phyloP scores from a whole-genome alignment of 768 basidiomycete genomes.

The Heimioporus sp. region DNA sequence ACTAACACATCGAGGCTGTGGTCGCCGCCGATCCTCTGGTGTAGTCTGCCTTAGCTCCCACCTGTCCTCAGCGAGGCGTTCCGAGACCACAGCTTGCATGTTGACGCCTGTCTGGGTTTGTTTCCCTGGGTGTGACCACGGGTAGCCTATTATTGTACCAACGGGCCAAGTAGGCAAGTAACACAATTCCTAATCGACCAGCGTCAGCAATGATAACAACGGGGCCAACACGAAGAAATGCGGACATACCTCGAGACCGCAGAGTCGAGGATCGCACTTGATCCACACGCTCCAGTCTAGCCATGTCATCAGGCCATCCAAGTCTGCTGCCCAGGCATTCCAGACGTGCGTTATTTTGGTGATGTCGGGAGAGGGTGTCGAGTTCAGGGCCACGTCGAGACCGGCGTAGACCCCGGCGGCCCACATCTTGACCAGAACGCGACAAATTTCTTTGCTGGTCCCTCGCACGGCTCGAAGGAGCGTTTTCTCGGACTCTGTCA shows the following conservation, averaged over 20 bases:
- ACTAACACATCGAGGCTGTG: too few relatives aligned
- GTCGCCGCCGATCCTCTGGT: too few relatives aligned
- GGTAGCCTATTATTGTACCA: too few relatives aligned
- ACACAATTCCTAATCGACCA: too few relatives aligned
- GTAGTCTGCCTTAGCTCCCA: too few relatives aligned
- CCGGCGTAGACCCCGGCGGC: slow-evolving; percentile 28
- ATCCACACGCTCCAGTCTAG: slow-evolving; percentile 26
- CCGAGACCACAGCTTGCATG: too few relatives aligned
- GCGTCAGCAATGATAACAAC: too few relatives aligned
- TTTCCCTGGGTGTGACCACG: too few relatives aligned
- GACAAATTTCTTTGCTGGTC: slow-evolving; percentile 42
- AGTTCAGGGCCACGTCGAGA: not conserved
- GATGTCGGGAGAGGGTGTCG: not conserved
- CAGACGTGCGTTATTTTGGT: slow-evolving; percentile 5
- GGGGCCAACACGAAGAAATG: not conserved
- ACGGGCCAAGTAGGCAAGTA: too few relatives aligned
- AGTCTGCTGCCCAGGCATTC: slow-evolving; percentile 32
- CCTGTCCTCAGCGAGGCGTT: too few relatives aligned
- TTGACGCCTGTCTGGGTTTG: too few relatives aligned
- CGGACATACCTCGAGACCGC: slow-evolving; percentile 26
- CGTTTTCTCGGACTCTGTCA: not conserved
- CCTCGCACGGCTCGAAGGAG: slow-evolving; percentile 24
- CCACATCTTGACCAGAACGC: slow-evolving; percentile 23
- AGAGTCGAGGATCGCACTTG: not conserved
- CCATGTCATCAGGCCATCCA: slow-evolving; percentile 41